Evolutionary conservation across 495 filamentous ascomycete species (phyloP).

Genomic region (Penicillium cosmopolitanum): DNA sequence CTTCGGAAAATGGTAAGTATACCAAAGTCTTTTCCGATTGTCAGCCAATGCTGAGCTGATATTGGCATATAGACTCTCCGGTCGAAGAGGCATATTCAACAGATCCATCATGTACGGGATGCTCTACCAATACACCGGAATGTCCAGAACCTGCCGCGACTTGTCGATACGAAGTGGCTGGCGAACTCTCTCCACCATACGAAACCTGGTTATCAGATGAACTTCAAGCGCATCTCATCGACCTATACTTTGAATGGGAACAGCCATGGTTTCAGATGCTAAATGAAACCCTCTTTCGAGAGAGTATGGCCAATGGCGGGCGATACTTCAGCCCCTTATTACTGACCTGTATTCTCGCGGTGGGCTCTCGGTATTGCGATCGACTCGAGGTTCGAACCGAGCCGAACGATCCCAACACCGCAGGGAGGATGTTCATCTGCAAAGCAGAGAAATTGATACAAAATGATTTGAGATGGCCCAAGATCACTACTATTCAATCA

Average conservation of each 20-base stretch:
- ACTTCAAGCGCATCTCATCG: slow-evolving; percentile 29
- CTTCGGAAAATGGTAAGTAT: slow-evolving; percentile 18
- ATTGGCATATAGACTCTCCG: slow-evolving; percentile 13
- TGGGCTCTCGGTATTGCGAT: slow-evolving; percentile 74
- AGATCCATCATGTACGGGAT: slow-evolving; percentile 12
- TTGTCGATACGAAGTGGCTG: background rate
- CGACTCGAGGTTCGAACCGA: slow-evolving; percentile 64
- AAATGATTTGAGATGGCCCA: slow-evolving; percentile 58
- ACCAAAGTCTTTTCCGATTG: background rate
- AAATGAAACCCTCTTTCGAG: slow-evolving; percentile 71
- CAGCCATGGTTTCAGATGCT: slow-evolving; percentile 75
- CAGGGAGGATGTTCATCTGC: slow-evolving; percentile 74
- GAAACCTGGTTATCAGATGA: slow-evolving; percentile 20
- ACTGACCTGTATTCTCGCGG: slow-evolving; percentile 73
- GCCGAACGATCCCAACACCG: slow-evolving; percentile 62
- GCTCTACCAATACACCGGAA: slow-evolving; percentile 1
- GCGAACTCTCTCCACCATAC: background rate
- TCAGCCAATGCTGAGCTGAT: slow-evolving; percentile 12
- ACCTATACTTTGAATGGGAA: slow-evolving; percentile 80
- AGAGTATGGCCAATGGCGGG: slow-evolving; percentile 60
- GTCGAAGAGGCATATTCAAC: slow-evolving; percentile 12
- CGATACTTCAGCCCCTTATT: slow-evolving; percentile 73
- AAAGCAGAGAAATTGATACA: slow-evolving; percentile 63
- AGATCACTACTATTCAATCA: slow-evolving; percentile 77
- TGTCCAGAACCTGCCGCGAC: background rate